Evolutionary conservation across 352 stramenopile genomes (phyloP).

Genomic region (Chrysophaeum taylorii): DNA sequence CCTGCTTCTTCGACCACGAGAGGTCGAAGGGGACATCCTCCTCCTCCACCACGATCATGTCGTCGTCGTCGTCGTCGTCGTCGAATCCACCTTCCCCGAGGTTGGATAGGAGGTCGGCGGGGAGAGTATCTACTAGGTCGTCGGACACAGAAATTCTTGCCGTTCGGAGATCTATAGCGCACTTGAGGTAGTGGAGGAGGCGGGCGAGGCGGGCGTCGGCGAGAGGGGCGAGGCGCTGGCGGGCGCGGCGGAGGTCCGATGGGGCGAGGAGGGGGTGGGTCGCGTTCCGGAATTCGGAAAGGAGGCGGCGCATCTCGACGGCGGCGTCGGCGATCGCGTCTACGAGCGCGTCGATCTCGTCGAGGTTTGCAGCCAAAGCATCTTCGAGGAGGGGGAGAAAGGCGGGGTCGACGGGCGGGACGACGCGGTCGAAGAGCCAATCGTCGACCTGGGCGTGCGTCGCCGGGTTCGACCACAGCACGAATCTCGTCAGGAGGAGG

Average conservation of each 20-base stretch:
- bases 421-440: slow-evolving; percentile 10
- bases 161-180: not conserved
- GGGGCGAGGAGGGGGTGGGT: not conserved
- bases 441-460: not conserved
- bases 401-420: not conserved
- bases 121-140: not conserved
- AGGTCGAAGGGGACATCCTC: not conserved
- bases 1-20: not conserved
- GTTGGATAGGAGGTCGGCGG: not conserved
- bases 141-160: too few relatives aligned
- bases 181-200: not conserved
- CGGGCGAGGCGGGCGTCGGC: too few relatives aligned
- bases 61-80: slow-evolving; percentile 3
- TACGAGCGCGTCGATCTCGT: not conserved
- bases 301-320: not conserved
- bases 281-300: not conserved
- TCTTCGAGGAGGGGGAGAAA: not conserved
- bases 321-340: not conserved
- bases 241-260: not conserved
- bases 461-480: not conserved
- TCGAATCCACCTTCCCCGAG: too few relatives aligned
- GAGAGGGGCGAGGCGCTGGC: not conserved
- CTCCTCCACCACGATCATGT: not conserved
- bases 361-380: not conserved
- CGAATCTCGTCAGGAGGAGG: not conserved